Base-by-base conservation (phyloP, 163 green algal genomes). In the Coccomyxa subellipsoidea region DNA sequence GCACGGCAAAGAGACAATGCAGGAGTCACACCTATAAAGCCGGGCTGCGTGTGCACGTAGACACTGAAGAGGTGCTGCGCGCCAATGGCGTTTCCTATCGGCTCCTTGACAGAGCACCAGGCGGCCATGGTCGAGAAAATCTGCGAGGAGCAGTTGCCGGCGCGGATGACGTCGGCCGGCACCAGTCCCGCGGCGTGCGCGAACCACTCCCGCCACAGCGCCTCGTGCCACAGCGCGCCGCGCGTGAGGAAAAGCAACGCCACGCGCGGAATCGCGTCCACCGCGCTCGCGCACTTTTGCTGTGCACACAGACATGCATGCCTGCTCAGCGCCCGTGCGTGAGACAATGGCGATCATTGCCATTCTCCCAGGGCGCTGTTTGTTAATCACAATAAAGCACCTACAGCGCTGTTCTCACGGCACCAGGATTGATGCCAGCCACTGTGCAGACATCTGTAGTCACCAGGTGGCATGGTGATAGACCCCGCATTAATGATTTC, bases 211-310 rank as follows among this genome's bases (percentile, higher is more conserved):
- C 69, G 34, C 85, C 85, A 89, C 27, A 81, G 54, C 0, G 38
- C 29, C 83, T 89, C 85, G 9, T 82, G 83, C 5, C 80, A 81
- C 77, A 89, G 78, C n/a, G 71, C 31, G 31, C 85, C 83, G 7
- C 83, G 73, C 4, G 78, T 79, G 32, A 90, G 75, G 69, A 90
- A 88, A 75, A 90, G 69, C 4, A 90, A 70, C 2, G 86, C 86
- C 27, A 90, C 78, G 2, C 71, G 80, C 4, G 85, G 82, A 5
- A 78, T 78, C 29, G 66, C 66, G 4, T 59, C 47, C 47, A 59
- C 47, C 23, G 47, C 47, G 47, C 47, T 59, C 47, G 47, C 47
- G 47, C 47, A 59, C 47, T 59, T 6, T 59, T 59, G 47, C 47
- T 59, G 47, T 18, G 23, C 47, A 5, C 47, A 59, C 47, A 59